Conservation (phyloP, 2,329 filamentous ascomycete genomes). For the Aspergillus fructus region DNA sequence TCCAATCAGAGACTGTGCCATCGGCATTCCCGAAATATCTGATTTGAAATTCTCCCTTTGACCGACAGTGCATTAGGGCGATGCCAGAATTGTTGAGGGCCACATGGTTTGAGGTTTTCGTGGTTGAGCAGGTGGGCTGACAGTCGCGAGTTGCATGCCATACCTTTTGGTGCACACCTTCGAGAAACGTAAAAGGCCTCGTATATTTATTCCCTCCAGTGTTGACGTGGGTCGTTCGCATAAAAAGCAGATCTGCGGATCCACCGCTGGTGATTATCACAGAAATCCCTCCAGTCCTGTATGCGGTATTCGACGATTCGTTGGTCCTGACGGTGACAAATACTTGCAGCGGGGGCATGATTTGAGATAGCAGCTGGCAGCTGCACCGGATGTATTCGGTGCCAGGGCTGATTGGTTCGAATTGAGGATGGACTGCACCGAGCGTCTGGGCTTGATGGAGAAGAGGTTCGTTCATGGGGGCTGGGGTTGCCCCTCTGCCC, state of each 20-base stretch:
- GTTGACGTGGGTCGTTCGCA: not conserved
- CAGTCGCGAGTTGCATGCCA: not conserved
- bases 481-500: constrained; percentile 1
- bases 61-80: not conserved
- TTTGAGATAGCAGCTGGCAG: constrained; percentile 5
- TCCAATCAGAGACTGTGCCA: not conserved
- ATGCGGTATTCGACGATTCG: not conserved
- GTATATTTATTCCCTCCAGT: not conserved
- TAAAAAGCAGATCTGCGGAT: constrained; percentile 3
- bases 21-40: not conserved
- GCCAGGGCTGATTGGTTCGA: not conserved
- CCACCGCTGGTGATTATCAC: constrained; percentile 1
- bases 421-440: not conserved
- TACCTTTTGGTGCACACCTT: not conserved
- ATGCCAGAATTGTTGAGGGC: not conserved
- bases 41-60: not conserved
- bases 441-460: not conserved
- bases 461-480: constrained; percentile 5
- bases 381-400: not conserved
- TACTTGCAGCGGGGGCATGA: constrained; percentile 7
- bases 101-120: not conserved
- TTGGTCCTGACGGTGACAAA: constrained; percentile 11
- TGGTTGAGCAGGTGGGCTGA: constrained; percentile 2
- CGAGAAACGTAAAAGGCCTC: not conserved
- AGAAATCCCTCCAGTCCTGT: not conserved